These are phyloP conservation scores for Leccinum disarticulatum DNA, from an alignment of 768 basidiomycete species.

Conservation along the genomic window DNA sequence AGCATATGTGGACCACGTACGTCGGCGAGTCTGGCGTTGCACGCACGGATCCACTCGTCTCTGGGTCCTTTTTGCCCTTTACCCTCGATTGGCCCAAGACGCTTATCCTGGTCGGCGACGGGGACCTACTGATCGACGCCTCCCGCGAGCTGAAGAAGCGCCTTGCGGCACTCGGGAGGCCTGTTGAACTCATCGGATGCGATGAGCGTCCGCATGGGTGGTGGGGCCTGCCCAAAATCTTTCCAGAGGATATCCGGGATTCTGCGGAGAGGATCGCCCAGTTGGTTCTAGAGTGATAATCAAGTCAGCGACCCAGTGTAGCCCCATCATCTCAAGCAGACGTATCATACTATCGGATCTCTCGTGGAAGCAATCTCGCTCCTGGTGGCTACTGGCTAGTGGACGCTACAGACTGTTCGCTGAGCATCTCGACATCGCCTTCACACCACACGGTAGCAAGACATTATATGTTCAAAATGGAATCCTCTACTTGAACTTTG, in stretches of 20 bases:
- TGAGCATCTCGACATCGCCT: no score
- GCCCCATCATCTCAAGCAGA: no score
- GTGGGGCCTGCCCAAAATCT: constrained; percentile 19
- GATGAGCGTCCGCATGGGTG: constrained; percentile 21
- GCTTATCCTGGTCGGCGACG: constrained; percentile 20
- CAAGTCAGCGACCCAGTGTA: no score
- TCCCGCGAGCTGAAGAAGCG: constrained; percentile 13
- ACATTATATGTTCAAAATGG: no score
- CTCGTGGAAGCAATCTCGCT: no score
- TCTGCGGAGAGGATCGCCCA: constrained; percentile 11
- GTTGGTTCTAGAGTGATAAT: not conserved
- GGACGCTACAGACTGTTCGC: no score
- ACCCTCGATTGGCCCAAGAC: constrained; percentile 21
- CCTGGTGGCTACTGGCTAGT: no score
- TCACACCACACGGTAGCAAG: no score
- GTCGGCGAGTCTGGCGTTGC: constrained; percentile 12
- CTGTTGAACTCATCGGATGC: constrained; percentile 29
- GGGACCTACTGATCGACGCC: constrained; percentile 15
- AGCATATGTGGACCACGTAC: not conserved
- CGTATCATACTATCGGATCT: no score
- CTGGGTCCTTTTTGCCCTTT: constrained; percentile 17
- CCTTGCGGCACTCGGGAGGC: not conserved
- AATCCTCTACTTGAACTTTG: no score
- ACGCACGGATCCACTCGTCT: constrained; percentile 18
- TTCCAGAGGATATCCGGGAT: constrained; percentile 15